These are phyloP conservation scores for Omphalea diandra DNA, from an alignment of 441 rosid species.

Conservation along the genomic window DNA sequence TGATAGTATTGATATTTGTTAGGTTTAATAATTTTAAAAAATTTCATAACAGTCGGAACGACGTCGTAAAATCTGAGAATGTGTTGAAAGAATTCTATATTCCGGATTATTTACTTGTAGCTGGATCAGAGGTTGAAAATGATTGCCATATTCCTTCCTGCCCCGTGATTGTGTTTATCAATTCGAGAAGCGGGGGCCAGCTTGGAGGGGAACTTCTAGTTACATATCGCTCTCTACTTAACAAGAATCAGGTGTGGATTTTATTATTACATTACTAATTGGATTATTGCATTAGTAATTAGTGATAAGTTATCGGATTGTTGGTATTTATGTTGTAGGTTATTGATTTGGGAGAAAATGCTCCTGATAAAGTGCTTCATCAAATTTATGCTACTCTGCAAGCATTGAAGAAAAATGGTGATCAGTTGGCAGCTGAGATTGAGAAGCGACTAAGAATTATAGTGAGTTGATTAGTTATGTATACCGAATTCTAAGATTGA, in stretches of 20 bases:
- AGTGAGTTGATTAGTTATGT: too few species aligned
- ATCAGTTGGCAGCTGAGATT: constrained; percentile 48
- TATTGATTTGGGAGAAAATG: constrained; percentile 61
- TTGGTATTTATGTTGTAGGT: constrained; percentile 41
- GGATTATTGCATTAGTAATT: not conserved
- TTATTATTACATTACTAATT: not conserved
- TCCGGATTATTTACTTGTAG: constrained; percentile 49
- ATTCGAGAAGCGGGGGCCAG: constrained; percentile 84
- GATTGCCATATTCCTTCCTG: constrained; percentile 36
- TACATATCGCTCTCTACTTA: constrained; percentile 64
- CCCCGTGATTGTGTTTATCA: constrained; percentile 76
- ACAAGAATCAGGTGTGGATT: constrained; percentile 42
- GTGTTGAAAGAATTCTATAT: constrained; percentile 45
- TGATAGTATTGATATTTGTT: too few species aligned
- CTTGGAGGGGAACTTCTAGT: constrained; percentile 70
- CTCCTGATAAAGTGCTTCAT: constrained; percentile 62
- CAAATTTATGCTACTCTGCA: constrained; percentile 60
- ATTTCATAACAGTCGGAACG: constrained; percentile 38
- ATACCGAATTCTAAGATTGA: not conserved
- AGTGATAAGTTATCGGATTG: not conserved
- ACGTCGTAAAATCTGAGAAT: constrained; percentile 13
- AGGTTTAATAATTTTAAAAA: not conserved
- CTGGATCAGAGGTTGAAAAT: constrained; percentile 26
- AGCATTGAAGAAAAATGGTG: constrained; percentile 44
- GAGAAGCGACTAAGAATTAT: constrained; percentile 53